Conservation (phyloP, 495 filamentous ascomycete species). For the Daldinia grandis region DNA sequence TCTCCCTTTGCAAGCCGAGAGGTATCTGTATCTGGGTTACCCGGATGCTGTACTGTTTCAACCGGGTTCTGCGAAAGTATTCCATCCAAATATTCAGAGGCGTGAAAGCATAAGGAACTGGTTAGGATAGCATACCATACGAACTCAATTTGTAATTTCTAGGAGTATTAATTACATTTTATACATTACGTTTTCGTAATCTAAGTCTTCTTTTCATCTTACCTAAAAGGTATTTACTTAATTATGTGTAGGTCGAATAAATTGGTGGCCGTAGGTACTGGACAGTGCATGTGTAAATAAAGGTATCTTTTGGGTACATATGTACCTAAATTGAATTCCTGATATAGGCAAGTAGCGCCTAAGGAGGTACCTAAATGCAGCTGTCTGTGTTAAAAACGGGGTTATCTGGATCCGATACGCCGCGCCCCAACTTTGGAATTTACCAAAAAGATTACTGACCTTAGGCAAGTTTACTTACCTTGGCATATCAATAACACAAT, state of each 20-base stretch:
- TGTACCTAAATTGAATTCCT: neutral
- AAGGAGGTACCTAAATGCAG: neutral
- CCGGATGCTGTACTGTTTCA: neutral
- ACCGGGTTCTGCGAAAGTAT: neutral
- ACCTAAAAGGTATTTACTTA: neutral
- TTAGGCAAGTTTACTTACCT: conserved; percentile 21
- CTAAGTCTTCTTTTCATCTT: neutral
- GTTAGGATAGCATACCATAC: too few relatives aligned
- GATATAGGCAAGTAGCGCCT: conserved; percentile 5
- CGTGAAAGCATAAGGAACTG: neutral
- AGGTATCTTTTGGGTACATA: neutral
- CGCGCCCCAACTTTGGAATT: conserved; percentile 13
- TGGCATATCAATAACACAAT: conserved; percentile 4
- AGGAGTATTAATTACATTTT: neutral
- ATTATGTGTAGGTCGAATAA: neutral
- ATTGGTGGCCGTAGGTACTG: neutral
- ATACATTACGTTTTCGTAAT: neutral
- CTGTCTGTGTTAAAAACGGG: conserved; percentile 21
- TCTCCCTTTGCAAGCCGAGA: neutral
- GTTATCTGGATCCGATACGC: conserved; percentile 28
- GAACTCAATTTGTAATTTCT: neutral
- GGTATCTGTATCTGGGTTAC: neutral
- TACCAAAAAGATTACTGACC: conserved; percentile 32
- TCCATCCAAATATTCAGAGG: neutral
- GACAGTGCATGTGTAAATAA: neutral